A percentile compares a stretch with the other conserved stretches of the same genome.
Evolutionary conservation across 305 asterid species (phyloP).

Genomic region (Fraxinus floribunda): DNA sequence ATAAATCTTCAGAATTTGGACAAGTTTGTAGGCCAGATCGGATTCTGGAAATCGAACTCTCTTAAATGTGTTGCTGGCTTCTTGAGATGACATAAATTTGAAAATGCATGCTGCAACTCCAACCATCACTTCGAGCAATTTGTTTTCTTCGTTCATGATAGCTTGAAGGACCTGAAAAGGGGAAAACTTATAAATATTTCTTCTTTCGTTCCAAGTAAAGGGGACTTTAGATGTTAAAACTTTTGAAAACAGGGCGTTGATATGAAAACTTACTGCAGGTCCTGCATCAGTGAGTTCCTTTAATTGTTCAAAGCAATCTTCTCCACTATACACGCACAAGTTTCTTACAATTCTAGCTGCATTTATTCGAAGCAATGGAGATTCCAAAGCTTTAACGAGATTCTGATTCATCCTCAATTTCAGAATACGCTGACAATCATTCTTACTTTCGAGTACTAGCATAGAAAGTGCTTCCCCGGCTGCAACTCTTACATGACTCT

Average conservation of each 20-base stretch:
- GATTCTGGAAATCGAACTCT: conserved; percentile 41
- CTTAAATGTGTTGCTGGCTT: conserved; percentile 46
- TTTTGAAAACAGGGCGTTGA: neutral
- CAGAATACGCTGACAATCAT: conserved; percentile 46
- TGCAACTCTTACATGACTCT: conserved; percentile 47
- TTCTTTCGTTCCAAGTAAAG: neutral
- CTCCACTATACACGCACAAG: conserved; percentile 63
- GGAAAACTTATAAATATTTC: neutral
- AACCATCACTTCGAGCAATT: conserved; percentile 83
- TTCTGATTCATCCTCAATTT: conserved; percentile 41
- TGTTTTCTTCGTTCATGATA: conserved; percentile 71
- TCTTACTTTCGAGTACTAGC: conserved; percentile 67
- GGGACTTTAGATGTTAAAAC: neutral
- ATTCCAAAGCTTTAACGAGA: conserved; percentile 54
- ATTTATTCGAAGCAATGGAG: conserved; percentile 52
- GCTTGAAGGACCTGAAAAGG: conserved; percentile 63
- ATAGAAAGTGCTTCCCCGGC: conserved; percentile 90
- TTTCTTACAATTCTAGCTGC: conserved; percentile 73
- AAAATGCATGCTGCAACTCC: conserved; percentile 70
- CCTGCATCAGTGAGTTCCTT: conserved; percentile 55
- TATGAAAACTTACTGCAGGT: conserved; percentile 55
- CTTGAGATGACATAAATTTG: conserved; percentile 52
- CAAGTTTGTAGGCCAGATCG: conserved; percentile 53
- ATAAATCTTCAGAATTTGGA: conserved; percentile 44
- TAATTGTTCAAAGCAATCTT: conserved; percentile 47